phyloP scores from a whole-genome alignment of 306 rosid species.

The Coriaria nepalensis region DNA sequence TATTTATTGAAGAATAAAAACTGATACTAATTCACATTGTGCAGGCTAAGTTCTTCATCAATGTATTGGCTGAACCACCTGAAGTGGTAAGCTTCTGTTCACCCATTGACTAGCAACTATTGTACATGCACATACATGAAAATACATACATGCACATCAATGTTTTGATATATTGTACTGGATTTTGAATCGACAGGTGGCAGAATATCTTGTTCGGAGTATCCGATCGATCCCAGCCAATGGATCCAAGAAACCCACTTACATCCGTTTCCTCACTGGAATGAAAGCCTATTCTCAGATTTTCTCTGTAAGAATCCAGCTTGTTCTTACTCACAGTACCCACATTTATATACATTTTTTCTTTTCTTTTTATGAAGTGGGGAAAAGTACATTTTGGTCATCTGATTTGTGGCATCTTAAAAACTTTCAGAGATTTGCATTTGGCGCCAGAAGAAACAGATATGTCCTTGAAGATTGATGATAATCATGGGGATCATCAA shows the following conservation, averaged over 20 bases:
- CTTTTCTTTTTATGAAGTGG: too few relatives aligned
- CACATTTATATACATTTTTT: too few relatives aligned
- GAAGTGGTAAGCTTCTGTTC: constrained; percentile 65
- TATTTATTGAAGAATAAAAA: not conserved
- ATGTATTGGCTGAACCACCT: constrained; percentile 91
- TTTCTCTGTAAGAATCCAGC: constrained; percentile 62
- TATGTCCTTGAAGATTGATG: constrained; percentile 65
- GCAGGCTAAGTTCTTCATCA: constrained; percentile 96
- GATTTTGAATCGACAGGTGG: constrained; percentile 46
- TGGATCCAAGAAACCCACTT: constrained; percentile 67
- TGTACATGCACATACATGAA: too few relatives aligned
- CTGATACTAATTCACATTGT: not conserved
- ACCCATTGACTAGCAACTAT: not conserved
- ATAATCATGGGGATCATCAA: not conserved
- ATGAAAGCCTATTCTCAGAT: constrained; percentile 85
- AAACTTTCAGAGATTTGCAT: constrained; percentile 57
- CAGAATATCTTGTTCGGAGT: constrained; percentile 72
- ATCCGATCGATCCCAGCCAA: constrained; percentile 52
- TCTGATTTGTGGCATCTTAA: too few relatives aligned
- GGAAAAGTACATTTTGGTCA: too few relatives aligned
- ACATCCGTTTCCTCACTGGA: constrained; percentile 85
- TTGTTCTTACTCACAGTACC: not conserved
- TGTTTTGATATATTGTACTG: not conserved
- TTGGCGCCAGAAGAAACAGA: constrained; percentile 91
- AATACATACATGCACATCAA: too few relatives aligned